Evolutionary conservation across 345 rosid species (phyloP).

Genomic region (Acer yangbiense): DNA sequence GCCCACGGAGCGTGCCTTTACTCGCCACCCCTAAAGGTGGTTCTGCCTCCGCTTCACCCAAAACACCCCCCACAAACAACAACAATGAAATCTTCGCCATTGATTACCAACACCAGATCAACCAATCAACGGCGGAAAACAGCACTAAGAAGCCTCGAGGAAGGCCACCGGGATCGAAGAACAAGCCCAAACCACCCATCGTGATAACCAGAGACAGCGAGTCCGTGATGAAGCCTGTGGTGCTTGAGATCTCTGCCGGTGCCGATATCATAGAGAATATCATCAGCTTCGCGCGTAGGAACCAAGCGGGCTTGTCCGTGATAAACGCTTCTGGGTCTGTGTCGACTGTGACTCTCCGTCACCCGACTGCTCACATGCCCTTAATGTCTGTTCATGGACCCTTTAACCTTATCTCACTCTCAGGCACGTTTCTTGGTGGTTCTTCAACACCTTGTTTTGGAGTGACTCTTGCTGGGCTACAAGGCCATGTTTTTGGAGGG

Average conservation of each 20-base stretch:
- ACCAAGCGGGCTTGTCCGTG: constrained; percentile 33
- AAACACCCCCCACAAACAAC: neutral
- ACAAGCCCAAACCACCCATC: constrained; percentile 59
- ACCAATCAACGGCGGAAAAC: constrained; percentile 6
- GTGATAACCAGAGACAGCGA: constrained; percentile 35
- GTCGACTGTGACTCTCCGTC: constrained; percentile 46
- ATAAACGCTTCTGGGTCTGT: constrained; percentile 52
- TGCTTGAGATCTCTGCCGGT: constrained; percentile 58
- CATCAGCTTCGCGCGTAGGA: constrained; percentile 35
- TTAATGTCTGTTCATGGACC: constrained; percentile 43
- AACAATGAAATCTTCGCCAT: neutral
- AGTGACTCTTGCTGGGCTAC: constrained; percentile 48
- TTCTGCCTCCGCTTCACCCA: constrained; percentile 1
- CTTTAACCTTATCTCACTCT: constrained; percentile 44
- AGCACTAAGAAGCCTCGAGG: constrained; percentile 42
- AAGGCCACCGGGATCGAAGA: constrained; percentile 60
- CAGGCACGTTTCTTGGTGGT: constrained; percentile 40
- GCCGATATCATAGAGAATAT: constrained; percentile 44
- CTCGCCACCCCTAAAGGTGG: constrained; percentile 10
- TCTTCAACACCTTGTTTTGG: constrained; percentile 32
- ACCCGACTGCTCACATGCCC: constrained; percentile 38
- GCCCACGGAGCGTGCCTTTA: constrained; percentile 21
- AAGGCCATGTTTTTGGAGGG: constrained; percentile 59
- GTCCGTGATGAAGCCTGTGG: constrained; percentile 41
- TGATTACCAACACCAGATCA: constrained; percentile 16